Base-by-base conservation (phyloP, 306 rosid species). In the Sechiopsis laciniata region DNA sequence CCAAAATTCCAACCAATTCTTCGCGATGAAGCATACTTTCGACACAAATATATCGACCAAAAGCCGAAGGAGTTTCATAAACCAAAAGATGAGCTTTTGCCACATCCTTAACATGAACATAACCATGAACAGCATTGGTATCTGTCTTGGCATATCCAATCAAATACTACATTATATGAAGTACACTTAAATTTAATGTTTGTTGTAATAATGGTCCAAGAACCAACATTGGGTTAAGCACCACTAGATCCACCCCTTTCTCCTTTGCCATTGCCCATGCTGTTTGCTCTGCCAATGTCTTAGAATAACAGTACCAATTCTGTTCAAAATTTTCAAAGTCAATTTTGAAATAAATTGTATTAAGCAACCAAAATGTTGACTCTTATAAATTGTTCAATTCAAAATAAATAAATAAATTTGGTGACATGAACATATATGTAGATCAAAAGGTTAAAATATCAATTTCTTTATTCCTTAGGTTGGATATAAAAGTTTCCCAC, bases 301-400 rank as follows among this genome's bases (percentile, higher is more conserved):
- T 90, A 21, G 92, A 96, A 64, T 87, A 90, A 74, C 97, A 90
- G 67, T 94, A 94, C 98, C 98, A 91, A 12, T 88, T 88, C 96
- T 89, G 85, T 13, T 42, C 11, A 42, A 42, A 42, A 12, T 42
- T 42, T 42, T 9, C 8, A 42, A 42, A 15, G 42, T 37, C 46
- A 6, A 40, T 40, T 40, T 40, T 40, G 1, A 40, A 40, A 40
- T 40, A 6, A 40, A 40, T 40, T 32, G 5, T 3, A 32, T 32
- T 32, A 32, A 32, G 37, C 37, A 32, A 32, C 37, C 37, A 32
- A 4, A 32, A 32, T 32, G 37, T 32, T 32, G 37, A 32, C 37
- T 32, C 5, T 26, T 26, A 32, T 32, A 4, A 1, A 32, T 32
- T 32, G 37, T 32, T 32, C 4, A 32, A 32, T 2, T 32, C 37